These are phyloP conservation scores for Leccinum sublutescens DNA, from an alignment of 768 basidiomycete species.

Conservation along the genomic window DNA sequence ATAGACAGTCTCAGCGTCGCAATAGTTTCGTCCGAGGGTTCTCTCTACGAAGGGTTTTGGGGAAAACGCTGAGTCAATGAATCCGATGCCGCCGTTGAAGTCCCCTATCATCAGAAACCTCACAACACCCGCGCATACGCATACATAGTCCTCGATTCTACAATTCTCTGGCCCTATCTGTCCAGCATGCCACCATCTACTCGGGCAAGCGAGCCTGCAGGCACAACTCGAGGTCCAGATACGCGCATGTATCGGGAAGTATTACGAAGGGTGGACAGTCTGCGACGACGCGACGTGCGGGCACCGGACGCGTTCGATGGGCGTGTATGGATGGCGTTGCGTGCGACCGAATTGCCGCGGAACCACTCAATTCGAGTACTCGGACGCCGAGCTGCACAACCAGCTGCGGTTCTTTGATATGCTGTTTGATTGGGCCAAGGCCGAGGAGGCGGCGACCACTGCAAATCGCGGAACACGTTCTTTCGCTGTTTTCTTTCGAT, in stretches of 20 bases:
- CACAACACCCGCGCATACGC: neutral
- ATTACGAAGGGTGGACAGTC: slow-evolving; percentile 87
- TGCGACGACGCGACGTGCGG: slow-evolving; percentile 88
- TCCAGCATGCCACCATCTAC: slow-evolving; percentile 53
- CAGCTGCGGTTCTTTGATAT: slow-evolving; percentile 82
- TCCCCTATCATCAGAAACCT: neutral
- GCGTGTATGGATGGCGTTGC: slow-evolving; percentile 86
- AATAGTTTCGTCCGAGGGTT: slow-evolving; percentile 44
- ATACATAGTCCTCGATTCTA: slow-evolving; percentile 61
- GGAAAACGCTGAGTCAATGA: slow-evolving; percentile 47
- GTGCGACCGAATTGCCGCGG: slow-evolving; percentile 38
- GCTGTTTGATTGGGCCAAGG: slow-evolving; percentile 75
- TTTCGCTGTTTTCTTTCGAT: neutral
- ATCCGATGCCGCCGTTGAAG: slow-evolving; percentile 15
- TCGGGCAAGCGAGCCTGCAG: slow-evolving; percentile 64
- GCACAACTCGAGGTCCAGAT: slow-evolving; percentile 88
- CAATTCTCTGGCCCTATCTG: slow-evolving; percentile 67
- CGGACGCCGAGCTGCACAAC: slow-evolving; percentile 81
- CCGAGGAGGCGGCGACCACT: slow-evolving; percentile 46
- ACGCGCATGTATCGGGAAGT: slow-evolving; percentile 68
- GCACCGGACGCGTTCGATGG: slow-evolving; percentile 87
- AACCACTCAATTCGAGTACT: slow-evolving; percentile 53
- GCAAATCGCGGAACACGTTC: slow-evolving; percentile 37
- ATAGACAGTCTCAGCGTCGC: slow-evolving; percentile 53
- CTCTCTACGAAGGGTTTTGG: slow-evolving; percentile 45